Evolutionary conservation across 2,329 filamentous ascomycete species (phyloP).

Genomic region (Lachnellula suecica): DNA sequence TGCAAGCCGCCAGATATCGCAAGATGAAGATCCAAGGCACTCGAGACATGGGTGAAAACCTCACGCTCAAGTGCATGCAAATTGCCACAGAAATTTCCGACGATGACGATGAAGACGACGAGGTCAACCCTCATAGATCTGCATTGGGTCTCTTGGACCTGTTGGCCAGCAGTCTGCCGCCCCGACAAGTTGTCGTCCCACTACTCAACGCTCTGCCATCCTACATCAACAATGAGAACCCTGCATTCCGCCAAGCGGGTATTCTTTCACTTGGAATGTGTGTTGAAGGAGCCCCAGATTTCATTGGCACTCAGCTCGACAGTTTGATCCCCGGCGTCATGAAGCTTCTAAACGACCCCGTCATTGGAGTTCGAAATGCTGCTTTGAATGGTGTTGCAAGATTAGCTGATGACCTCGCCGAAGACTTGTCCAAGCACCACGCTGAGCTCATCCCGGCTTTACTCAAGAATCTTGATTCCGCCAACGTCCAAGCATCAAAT

Average conservation of each 20-base stretch:
- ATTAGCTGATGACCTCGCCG: constrained; percentile 88
- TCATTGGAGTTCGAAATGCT: constrained; percentile 80
- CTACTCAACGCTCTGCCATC: constrained; percentile 82
- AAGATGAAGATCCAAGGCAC: constrained; percentile 95
- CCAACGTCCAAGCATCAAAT: constrained; percentile 65
- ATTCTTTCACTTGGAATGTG: constrained; percentile 91
- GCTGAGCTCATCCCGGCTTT: constrained; percentile 79
- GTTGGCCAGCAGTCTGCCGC: constrained; percentile 82
- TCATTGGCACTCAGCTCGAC: constrained; percentile 89
- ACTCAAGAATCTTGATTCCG: constrained; percentile 84
- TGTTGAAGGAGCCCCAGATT: constrained; percentile 95
- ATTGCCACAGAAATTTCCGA: constrained; percentile 88
- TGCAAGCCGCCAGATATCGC: constrained; percentile 87
- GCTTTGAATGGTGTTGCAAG: constrained; percentile 85
- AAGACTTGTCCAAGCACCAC: constrained; percentile 86
- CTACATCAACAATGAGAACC: constrained; percentile 73
- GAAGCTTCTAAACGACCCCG: constrained; percentile 79
- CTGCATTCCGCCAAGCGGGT: constrained; percentile 82
- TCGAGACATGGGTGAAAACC: constrained; percentile 76
- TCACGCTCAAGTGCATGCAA: constrained; percentile 84
- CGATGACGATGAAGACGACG: constrained; percentile 69
- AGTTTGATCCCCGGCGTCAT: constrained; percentile 84
- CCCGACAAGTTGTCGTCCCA: constrained; percentile 91
- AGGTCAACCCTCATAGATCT: constrained; percentile 80
- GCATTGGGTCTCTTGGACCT: constrained; percentile 87